Evolutionary conservation across 805 yeast genomes (phyloP), one percentile per base, ranked within the genome.

Genomic region (Yarrowia sp.): DNA sequence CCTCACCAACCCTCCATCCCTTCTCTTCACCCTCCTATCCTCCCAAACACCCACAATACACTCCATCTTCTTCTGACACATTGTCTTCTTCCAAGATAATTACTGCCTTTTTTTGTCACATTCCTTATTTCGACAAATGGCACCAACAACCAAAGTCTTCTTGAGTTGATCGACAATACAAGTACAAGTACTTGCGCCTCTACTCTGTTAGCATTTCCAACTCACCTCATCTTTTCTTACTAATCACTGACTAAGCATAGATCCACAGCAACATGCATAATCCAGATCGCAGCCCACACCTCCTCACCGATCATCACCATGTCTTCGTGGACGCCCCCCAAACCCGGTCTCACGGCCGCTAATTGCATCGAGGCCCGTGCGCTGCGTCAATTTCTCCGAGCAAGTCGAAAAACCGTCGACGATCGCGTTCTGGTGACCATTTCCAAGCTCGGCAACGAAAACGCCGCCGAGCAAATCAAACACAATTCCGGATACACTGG

Each of bases 301-400:
- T 7, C 15, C 42, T 6, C 6, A 10, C 39, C 2, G 42, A 38
- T 17, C 56, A n/a, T 9, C 17, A 52, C 30, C 42, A 56, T 58
- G 64, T 43, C 64, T 12, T 42, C 64, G 13, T 58, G 50, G 50
- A 42, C 49, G 10, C 64, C 64, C 12, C 64, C 64, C 14, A 42
- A 58, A 19, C 64, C 64, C 14, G 64, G 50, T 17, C 50, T 58
- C n/a, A 58, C 49, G 17, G 50, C 43, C 30, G 50, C 49, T 9
- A 58, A 58, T 33, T 58, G 64, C 40, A 43, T 58, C 64, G 64
- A 58, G 40, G 49, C 64, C 9, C 50, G 66, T 17, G 66, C 66
- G 8, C 46, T 61, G 38, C 43, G 66, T 7, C 53, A 46, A 39
- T 61, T 61, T 47, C 66, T 61, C 36, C 66, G 66, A 30, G 53